Evolutionary conservation across 2,329 filamentous ascomycete species (phyloP), one percentile per base, ranked within the genome.

Genomic region (Calonectria pseudoreteaudii): DNA sequence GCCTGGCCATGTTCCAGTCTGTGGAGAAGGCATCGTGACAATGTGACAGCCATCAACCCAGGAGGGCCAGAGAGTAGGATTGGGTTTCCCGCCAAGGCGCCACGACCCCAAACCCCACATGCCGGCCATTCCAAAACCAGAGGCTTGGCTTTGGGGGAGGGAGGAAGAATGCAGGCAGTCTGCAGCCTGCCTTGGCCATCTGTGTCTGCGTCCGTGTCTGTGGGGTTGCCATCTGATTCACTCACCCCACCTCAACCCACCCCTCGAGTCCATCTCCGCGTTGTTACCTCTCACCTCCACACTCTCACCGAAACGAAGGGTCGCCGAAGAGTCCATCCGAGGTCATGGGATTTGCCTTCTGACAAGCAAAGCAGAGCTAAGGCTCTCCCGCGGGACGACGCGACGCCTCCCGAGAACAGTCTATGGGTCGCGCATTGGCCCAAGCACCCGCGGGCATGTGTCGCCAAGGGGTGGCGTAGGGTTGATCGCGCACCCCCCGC

Each of bases 401-500:
- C 47, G 66, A 68, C 36, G 50, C 52, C 66, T 44, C 60, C 60
- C 60, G 26, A 49, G 60, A 52, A 68, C 66, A 52, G 28, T 8
- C 52, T 30, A 47, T 70, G 66, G 50, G 65, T 64, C 41, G 41
- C 60, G 30, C 34, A 66, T 30, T 56, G 18, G 47, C 23, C 62
- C 66, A 50, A 53, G 66, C 38, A 26, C 60, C 50, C 53, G 66
- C 53, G 49, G 67, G 72, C 60, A 53, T 50, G 47, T 56, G 18
- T 58, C 3, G 52, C 20, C 47, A 36, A 41, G 31, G 67, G 66
- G 71, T 71, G 74, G 72, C 74, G 70, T 66, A 26, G 50, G 50
- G 72, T 65, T 49, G 70, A 78, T 75, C 72, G 44, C 71, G 44
- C 60, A 49, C 75, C 75, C 70, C 72, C 73, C 68, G 62, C 65